Conservation (phyloP, 2,329 filamentous ascomycete species). For the Fusarium secorum region DNA sequence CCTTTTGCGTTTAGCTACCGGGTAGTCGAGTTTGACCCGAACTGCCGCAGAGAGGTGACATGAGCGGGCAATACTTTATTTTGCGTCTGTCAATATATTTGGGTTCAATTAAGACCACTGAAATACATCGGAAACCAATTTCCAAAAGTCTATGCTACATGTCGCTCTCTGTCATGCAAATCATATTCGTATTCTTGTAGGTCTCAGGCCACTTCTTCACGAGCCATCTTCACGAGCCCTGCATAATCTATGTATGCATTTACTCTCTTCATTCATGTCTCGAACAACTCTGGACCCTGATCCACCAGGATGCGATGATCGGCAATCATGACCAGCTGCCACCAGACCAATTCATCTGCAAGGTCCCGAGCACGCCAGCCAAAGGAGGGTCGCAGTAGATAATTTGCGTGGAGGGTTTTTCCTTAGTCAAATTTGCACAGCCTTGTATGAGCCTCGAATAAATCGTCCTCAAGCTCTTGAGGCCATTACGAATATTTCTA, state of each 20-base stretch:
- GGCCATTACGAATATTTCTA: neutral
- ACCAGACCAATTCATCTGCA: slow-evolving; percentile 34
- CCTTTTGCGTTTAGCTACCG: neutral
- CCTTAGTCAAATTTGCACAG: slow-evolving; percentile 6
- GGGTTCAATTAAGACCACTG: neutral
- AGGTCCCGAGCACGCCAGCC: slow-evolving; percentile 35
- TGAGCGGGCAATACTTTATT: neutral
- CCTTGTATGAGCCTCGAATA: slow-evolving; percentile 13
- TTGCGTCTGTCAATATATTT: slow-evolving; percentile 6
- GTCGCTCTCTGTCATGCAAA: neutral
- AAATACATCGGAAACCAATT: neutral
- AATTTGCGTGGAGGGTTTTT: slow-evolving; percentile 27
- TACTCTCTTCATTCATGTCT: neutral
- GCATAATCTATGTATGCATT: slow-evolving; percentile 26
- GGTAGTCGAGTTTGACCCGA: neutral
- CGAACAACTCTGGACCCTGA: slow-evolving; percentile 22
- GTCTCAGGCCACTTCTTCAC: neutral
- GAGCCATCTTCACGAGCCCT: slow-evolving; percentile 4
- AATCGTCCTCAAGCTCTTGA: neutral
- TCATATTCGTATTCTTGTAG: slow-evolving; percentile 3
- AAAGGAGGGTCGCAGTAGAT: slow-evolving; percentile 27
- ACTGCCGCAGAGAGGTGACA: neutral
- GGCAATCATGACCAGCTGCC: slow-evolving; percentile 13
- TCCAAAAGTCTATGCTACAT: neutral
- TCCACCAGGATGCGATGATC: slow-evolving; percentile 31